Evolutionary conservation across 805 yeast species (phyloP), one percentile per base, ranked within the genome.

Genomic region (Saturnispora mendoncae): DNA sequence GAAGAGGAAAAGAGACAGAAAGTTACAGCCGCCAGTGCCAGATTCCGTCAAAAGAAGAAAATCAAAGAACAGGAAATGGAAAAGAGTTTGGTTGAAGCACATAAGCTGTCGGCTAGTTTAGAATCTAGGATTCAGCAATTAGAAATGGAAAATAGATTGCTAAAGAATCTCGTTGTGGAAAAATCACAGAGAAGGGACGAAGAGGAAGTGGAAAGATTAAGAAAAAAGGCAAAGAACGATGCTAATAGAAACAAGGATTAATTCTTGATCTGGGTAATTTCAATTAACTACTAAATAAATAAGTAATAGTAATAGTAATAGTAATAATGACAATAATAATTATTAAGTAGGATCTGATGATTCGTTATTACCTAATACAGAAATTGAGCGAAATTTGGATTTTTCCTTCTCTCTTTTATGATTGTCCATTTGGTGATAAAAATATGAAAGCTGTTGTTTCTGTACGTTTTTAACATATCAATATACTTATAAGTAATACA

Each of bases 11-110:
- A 85, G 63, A 73, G 95, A 47, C 76, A 82, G 49, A 73, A 94
- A 52, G 88, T 87, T 63, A 87, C 96, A 0, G 95, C 92, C 1
- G 97, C 98, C 1, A 78, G 90, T 17, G 97, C 97, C 4, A 70
- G 97, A 46, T 90, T 90, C 68, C 72, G 98, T 49, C 75, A 86
- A 57, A 86, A 85, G 72, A 87, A 84, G 76, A 88, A 90, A 71
- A 55, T 82, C 63, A 83, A 85, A 60, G 97, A 90, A 64, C 92
- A 84, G 63, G 90, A 88, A 57, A 74, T 90, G 78, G 95, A 88
- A 62, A 68, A 78, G 45, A 76, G 72, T 44, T 72, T 88, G 15
- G 74, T 75, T 51, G 88, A 82, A 45, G 68, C 90, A 51, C 78
- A 76, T 51, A 88, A 83, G 25, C 62, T 74, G 46, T 78, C 88